These are phyloP conservation scores for Penicillium occitanis DNA, from an alignment of 2,329 filamentous ascomycete genomes.

Conservation along the genomic window DNA sequence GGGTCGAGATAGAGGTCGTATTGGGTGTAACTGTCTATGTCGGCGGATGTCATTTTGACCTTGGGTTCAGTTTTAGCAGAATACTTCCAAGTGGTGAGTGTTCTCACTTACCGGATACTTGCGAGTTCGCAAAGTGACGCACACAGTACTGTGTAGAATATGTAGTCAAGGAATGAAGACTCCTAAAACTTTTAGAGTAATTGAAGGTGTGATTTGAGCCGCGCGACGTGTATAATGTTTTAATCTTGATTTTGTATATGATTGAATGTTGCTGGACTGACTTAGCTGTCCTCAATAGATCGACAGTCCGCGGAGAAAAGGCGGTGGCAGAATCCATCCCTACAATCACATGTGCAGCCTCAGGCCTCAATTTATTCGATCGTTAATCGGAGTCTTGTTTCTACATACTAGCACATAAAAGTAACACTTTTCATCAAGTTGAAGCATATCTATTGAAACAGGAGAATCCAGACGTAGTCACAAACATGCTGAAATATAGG, in stretches of 20 bases:
- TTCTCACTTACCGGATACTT: background rate
- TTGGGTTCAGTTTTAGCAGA: background rate
- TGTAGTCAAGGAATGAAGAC: background rate
- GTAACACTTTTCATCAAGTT: conserved; percentile 3
- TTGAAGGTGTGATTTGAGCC: background rate
- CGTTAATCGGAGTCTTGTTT: background rate
- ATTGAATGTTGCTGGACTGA: conserved; percentile 5
- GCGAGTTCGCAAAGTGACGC: background rate
- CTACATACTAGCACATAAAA: background rate
- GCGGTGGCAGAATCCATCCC: conserved; percentile 28
- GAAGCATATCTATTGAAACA: conserved; percentile 6
- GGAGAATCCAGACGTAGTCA: background rate
- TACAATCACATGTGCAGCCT: background rate
- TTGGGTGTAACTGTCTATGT: conserved; percentile 64
- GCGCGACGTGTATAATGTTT: background rate
- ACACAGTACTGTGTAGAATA: background rate
- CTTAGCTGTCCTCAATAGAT: conserved; percentile 30
- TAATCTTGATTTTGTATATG: background rate
- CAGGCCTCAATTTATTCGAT: background rate
- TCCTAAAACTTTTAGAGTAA: background rate
- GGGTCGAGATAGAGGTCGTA: conserved; percentile 80
- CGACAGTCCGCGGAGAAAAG: conserved; percentile 22
- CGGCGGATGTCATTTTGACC: conserved; percentile 14
- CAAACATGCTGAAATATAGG: conserved; percentile 5
- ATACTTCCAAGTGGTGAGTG: background rate